Evolutionary conservation across 2,329 filamentous ascomycete genomes (phyloP).

Genomic region (Xylariaceae sp.): DNA sequence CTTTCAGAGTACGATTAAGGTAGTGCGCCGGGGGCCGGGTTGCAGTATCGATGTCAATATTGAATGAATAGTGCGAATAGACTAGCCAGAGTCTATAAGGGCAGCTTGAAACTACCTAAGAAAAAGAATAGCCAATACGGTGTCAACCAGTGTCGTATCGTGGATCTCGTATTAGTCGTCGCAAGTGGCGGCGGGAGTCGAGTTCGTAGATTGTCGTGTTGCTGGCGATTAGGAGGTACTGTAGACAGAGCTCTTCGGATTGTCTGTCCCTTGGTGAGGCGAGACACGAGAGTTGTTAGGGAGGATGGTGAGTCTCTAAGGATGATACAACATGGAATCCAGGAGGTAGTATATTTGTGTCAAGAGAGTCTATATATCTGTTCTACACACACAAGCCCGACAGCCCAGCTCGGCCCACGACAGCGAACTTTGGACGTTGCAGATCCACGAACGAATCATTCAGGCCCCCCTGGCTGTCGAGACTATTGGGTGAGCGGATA

Average conservation of each 20-base stretch:
- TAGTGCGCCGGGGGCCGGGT: constrained; percentile 18
- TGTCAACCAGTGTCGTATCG: constrained; percentile 23
- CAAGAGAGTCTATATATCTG: constrained; percentile 21
- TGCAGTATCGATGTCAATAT: constrained; percentile 19
- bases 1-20: constrained; percentile 24
- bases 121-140: constrained; percentile 7
- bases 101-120: neutral
- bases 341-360: constrained; percentile 16
- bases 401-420: constrained; percentile 8
- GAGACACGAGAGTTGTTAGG: constrained; percentile 9
- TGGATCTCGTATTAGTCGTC: constrained; percentile 25
- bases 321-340: constrained; percentile 6
- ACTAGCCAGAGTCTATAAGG: constrained; percentile 29
- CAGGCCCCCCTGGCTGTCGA: constrained; percentile 12
- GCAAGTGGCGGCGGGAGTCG: constrained; percentile 19
- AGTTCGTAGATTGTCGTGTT: constrained; percentile 13
- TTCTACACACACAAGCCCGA: constrained; percentile 14
- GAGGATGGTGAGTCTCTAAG: neutral
- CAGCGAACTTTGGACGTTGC: neutral
- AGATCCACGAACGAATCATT: constrained; percentile 8
- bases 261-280: constrained; percentile 8
- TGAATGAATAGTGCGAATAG: constrained; percentile 18
- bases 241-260: constrained; percentile 10
- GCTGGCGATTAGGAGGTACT: constrained; percentile 10
- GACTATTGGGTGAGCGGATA: constrained; percentile 15